Conservation (phyloP, 495 filamentous ascomycete genomes). For the Xylaria castorea region DNA sequence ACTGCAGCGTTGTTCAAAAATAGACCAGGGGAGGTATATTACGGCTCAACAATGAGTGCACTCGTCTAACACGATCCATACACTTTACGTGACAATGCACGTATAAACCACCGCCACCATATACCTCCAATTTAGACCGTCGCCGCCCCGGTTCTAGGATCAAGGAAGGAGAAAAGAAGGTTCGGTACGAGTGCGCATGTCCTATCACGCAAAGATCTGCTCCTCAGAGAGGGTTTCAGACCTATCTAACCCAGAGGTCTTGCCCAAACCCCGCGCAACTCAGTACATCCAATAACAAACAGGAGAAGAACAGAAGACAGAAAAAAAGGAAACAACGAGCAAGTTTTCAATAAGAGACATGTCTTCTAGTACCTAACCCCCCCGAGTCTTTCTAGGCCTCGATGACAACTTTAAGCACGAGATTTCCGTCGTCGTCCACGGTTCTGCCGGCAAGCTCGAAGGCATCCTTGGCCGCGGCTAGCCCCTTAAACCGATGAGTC, state of each 20-base stretch:
- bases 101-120: not conserved
- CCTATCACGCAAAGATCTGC: not conserved
- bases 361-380: not conserved
- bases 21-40: not conserved
- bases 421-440: constrained; percentile 73
- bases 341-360: not conserved
- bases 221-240: not conserved
- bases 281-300: not conserved
- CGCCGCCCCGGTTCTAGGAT: not conserved
- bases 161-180: not conserved
- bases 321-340: not conserved
- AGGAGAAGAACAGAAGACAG: not conserved
- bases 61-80: not conserved
- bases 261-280: not conserved
- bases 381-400: constrained; percentile 50
- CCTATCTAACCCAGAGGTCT: not conserved
- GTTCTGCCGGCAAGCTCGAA: constrained; percentile 84
- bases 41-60: not conserved
- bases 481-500: constrained; percentile 76
- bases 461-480: constrained; percentile 68
- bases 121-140: not conserved
- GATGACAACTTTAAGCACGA: constrained; percentile 88
- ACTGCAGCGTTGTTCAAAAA: not conserved
- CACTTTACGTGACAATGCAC: not conserved
- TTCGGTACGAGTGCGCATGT: not conserved